Evolutionary conservation across 768 basidiomycete species (phyloP).

Genomic region (Calocera viscosa): DNA sequence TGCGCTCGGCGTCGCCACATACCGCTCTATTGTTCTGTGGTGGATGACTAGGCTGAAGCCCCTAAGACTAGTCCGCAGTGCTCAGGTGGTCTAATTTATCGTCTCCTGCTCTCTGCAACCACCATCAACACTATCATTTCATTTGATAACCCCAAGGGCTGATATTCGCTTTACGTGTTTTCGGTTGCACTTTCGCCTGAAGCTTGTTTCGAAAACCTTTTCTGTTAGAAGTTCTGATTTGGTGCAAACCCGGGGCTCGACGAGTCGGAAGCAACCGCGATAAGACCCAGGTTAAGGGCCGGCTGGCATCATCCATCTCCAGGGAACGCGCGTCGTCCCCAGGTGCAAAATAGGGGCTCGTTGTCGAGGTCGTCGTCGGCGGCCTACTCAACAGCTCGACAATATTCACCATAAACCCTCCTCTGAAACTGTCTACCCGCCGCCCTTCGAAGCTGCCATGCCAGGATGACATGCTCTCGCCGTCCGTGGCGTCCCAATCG

Average conservation of each 20-base stretch:
- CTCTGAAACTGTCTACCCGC: constrained; percentile 6
- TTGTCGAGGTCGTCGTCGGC: constrained; percentile 9
- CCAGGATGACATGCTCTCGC: constrained; percentile 9
- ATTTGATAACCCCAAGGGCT: neutral
- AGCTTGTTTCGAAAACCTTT: constrained; percentile 1
- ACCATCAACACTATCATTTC: neutral
- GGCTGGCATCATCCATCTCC: neutral
- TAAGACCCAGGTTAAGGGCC: constrained; percentile 5
- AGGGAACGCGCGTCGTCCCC: constrained; percentile 1
- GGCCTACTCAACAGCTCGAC: constrained; percentile 2
- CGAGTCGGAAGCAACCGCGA: neutral
- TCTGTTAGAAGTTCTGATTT: neutral
- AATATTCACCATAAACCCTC: constrained; percentile 9
- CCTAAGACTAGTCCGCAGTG: neutral
- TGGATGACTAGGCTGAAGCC: neutral
- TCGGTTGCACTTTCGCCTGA: neutral
- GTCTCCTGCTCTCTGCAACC: neutral
- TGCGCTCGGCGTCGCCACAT: no score
- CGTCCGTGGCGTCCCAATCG: neutral
- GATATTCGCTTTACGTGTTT: neutral
- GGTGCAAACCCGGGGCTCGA: neutral
- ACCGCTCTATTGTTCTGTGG: no score
- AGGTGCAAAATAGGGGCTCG: constrained; percentile 5
- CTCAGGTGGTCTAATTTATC: neutral
- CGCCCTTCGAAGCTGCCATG: constrained; percentile 8